Base-by-base conservation (phyloP, 108 stramenopile species). In the Skeletonema costatum region DNA sequence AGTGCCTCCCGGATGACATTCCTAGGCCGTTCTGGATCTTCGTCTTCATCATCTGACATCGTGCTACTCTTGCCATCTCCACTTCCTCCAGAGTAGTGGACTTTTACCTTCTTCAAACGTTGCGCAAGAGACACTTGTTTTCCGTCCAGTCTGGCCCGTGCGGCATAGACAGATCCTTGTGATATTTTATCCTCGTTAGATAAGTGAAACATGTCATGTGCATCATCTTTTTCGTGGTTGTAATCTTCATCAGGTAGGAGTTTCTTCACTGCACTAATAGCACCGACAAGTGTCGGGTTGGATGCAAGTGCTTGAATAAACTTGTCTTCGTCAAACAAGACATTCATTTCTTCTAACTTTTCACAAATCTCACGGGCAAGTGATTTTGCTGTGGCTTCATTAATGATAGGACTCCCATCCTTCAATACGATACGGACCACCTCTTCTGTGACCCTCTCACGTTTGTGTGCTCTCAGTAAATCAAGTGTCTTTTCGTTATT, bases 1-100 rank as follows among this genome's bases (percentile, higher is more conserved):
- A 73, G 31, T 30, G 73, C 80, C n/a, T 70, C 60, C 10, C 69
- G 53, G 10, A 71, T 9, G 6, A 32, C 41, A 35, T 70, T 70
- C 39, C 13, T 30, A 9, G 30, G 38, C 14, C 25, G 25, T 32
- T 60, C 38, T 48, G 70, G 46, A 53, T 38, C 29, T 33, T 29
- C 21, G 2, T 21, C 25, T 25, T 25, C 48, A 33, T 51, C 62
- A 21, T 38, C 63, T 38, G 63, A 35, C 17, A 38, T 10, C 36
- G 63, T 11, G 36, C 17, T 39, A 39, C 36, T 39, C 36, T 35
- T 35, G 1, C 36, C 35, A 39, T 64, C 63, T 25, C 53, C 53
- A 25, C 25, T 10, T 25, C 25, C 10, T 25, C 53, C 25, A 39
- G 35, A 35, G 32, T 35, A 64, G 63, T 35, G 63, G 2, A 4